Conservation (phyloP, 768 basidiomycete species). For the Leucocoprinus leucothites region DNA sequence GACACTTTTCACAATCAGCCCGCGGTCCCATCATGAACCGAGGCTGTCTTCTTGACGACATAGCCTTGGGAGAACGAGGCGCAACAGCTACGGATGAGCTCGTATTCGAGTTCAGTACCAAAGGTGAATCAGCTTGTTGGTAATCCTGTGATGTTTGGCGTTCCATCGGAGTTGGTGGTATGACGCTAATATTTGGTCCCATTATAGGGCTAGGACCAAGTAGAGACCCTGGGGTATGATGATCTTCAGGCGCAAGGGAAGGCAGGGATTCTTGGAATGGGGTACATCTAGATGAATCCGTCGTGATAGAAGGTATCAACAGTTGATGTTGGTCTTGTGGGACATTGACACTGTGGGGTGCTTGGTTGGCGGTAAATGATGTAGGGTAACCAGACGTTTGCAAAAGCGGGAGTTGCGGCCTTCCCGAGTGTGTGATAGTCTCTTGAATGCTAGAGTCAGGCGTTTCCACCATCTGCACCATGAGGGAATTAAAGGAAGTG, state of each 20-base stretch:
- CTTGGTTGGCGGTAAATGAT: not conserved
- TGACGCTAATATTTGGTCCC: constrained; percentile 10
- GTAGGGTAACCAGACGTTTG: constrained; percentile 1
- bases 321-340: not conserved
- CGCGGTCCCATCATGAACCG: constrained; percentile 72
- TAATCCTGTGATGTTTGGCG: not conserved
- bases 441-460: not conserved
- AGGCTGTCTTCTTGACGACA: constrained; percentile 30
- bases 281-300: not conserved
- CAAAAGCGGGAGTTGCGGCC: constrained; percentile 2
- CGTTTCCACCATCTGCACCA: not conserved
- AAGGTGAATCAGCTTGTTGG: not conserved
- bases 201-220: constrained; percentile 1
- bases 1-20: constrained; percentile 65
- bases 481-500: too few species aligned
- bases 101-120: not conserved
- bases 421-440: not conserved
- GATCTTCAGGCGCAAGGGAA: constrained; percentile 22
- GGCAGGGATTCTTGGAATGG: constrained; percentile 5
- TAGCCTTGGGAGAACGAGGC: constrained; percentile 2
- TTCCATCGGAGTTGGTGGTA: constrained; percentile 10
- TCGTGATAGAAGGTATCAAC: not conserved
- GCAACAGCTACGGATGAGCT: not conserved
- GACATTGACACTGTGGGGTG: not conserved
- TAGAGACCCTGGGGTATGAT: not conserved